Conservation (phyloP, 2,329 filamentous ascomycete genomes). For the Pseudopyricularia javanii region DNA sequence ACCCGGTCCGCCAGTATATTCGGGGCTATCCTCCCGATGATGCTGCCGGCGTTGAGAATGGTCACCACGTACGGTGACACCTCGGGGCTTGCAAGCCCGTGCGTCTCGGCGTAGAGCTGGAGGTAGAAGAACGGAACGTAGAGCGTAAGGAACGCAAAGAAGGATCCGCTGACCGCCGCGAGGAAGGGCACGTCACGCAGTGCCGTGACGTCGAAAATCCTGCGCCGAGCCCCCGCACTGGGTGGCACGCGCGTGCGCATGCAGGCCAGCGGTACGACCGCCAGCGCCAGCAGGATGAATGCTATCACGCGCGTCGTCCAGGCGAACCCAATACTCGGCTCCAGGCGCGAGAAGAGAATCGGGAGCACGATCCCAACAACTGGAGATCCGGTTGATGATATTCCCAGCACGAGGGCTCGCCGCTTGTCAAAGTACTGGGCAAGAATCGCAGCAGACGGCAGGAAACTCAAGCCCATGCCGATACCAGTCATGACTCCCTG, state of each 20-base stretch:
- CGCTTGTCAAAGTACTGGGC: slow-evolving; percentile 24
- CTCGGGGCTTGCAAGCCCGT: slow-evolving; percentile 19
- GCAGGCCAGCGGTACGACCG: slow-evolving; percentile 22
- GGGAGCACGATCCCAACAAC: slow-evolving; percentile 32
- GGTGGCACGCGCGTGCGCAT: slow-evolving; percentile 20
- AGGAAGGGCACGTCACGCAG: slow-evolving; percentile 25
- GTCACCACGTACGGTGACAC: slow-evolving; percentile 28
- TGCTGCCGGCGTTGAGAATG: slow-evolving; percentile 29
- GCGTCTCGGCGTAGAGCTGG: slow-evolving; percentile 26
- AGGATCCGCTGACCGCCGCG: slow-evolving; percentile 20
- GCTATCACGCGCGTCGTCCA: slow-evolving; percentile 35
- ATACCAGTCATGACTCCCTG: slow-evolving; percentile 25
- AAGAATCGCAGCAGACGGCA: slow-evolving; percentile 23
- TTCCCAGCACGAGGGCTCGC: slow-evolving; percentile 19
- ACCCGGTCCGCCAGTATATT: slow-evolving; percentile 28
- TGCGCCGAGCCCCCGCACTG: background rate
- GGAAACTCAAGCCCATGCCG: slow-evolving; percentile 21
- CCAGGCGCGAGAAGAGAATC: slow-evolving; percentile 24
- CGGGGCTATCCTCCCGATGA: slow-evolving; percentile 31
- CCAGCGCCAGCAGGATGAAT: slow-evolving; percentile 30
- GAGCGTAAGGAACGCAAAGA: slow-evolving; percentile 29
- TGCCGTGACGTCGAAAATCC: slow-evolving; percentile 20
- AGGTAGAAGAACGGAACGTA: slow-evolving; percentile 38
- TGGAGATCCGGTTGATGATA: slow-evolving; percentile 20
- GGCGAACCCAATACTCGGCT: slow-evolving; percentile 19